Percentiles rank a stretch among this genome's conserved stretches.
phyloP scores from a whole-genome alignment of 2,329 filamentous ascomycete genomes.

The Epichloe sp. region DNA sequence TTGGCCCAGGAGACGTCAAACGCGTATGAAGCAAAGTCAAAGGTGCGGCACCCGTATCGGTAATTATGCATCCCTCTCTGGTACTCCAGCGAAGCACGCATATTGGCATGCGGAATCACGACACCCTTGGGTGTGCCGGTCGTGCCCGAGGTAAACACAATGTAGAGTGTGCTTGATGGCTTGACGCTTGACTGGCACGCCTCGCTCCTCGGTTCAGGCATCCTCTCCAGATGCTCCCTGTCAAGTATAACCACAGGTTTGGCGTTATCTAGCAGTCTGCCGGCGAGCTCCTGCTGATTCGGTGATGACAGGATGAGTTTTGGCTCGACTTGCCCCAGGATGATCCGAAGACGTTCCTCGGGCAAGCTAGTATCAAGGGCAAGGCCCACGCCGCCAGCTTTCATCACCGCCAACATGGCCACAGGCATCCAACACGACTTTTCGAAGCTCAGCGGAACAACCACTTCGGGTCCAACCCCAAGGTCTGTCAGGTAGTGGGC shows the following conservation, averaged over 20 bases:
- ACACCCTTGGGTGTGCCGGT: conserved; percentile 15
- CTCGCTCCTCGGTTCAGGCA: not conserved
- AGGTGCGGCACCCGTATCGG: conserved; percentile 3
- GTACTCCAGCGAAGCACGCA: not conserved
- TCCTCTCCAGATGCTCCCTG: not conserved
- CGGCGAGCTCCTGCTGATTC: not conserved
- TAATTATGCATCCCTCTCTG: not conserved
- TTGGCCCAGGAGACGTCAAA: conserved; percentile 6
- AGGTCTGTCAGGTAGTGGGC: conserved; percentile 3
- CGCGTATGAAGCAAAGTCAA: conserved; percentile 7
- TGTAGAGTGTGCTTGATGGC: conserved; percentile 7
- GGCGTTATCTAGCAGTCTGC: not conserved
- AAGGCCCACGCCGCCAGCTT: not conserved
- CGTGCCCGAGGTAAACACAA: conserved; percentile 10
- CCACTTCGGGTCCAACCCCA: not conserved
- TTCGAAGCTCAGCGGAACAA: not conserved
- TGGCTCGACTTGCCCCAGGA: conserved; percentile 8
- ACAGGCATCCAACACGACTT: conserved; percentile 3
- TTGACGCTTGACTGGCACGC: not conserved
- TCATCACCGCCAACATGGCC: not conserved
- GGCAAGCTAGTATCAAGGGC: conserved; percentile 8
- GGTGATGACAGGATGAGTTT: conserved; percentile 9
- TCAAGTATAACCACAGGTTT: not conserved
- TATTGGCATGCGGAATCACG: conserved; percentile 11
- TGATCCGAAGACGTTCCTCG: conserved; percentile 6